Conservation (phyloP, 768 basidiomycete genomes). For the Collybia nuda region DNA sequence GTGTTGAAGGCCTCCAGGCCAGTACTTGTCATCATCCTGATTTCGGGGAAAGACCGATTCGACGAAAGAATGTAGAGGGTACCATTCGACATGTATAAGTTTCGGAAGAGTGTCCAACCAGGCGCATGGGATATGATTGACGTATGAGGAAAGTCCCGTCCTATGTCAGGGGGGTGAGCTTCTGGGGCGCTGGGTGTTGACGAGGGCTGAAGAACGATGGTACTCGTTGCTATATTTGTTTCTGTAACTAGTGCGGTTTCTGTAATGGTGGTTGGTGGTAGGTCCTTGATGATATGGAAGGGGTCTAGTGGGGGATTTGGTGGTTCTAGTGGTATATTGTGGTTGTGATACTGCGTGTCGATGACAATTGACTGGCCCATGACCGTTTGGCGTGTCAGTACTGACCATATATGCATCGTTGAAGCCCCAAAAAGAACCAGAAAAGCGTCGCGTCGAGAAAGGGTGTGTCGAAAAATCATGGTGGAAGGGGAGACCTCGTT, state of each 20-base stretch:
- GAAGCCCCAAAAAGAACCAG: slow-evolving; percentile 59
- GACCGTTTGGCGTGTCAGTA: slow-evolving; percentile 29
- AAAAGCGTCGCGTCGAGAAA: slow-evolving; percentile 57
- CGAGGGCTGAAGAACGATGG: not conserved
- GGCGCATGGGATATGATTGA: slow-evolving; percentile 64
- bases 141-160: slow-evolving; percentile 44
- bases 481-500: too few species aligned
- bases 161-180: slow-evolving; percentile 10
- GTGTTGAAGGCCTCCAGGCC: slow-evolving; percentile 56
- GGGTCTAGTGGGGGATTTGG: slow-evolving; percentile 5
- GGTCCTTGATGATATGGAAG: not conserved
- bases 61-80: slow-evolving; percentile 70
- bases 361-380: slow-evolving; percentile 29
- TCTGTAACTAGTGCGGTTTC: not conserved
- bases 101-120: slow-evolving; percentile 84
- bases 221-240: not conserved
- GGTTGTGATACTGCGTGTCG: slow-evolving; percentile 16
- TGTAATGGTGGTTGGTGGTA: not conserved
- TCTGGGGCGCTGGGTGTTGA: not conserved
- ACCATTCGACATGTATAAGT: slow-evolving; percentile 84
- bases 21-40: slow-evolving; percentile 66
- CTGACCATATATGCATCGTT: slow-evolving; percentile 51
- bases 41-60: slow-evolving; percentile 33
- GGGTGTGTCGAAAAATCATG: slow-evolving; percentile 33
- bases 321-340: not conserved